Evolutionary conservation across 2,329 filamentous ascomycete species (phyloP).

Genomic region (Aspergillus sp.): DNA sequence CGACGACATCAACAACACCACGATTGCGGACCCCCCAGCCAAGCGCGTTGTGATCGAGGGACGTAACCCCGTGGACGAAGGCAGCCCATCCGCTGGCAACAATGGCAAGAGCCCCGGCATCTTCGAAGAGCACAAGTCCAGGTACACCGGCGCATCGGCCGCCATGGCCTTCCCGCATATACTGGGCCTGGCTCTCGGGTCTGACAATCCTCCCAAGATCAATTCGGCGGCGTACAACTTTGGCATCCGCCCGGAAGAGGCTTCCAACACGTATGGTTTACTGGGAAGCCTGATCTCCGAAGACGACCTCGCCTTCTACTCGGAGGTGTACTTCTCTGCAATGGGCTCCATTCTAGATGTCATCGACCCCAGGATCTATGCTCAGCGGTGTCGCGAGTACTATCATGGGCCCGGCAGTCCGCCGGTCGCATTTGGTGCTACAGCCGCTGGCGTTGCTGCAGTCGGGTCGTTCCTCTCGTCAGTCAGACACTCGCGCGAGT

Average conservation of each 20-base stretch:
- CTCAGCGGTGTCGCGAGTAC: constrained; percentile 29
- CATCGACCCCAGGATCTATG: constrained; percentile 26
- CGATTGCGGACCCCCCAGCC: neutral
- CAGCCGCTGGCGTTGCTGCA: constrained; percentile 29
- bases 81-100: constrained; percentile 13
- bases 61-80: too few relatives aligned
- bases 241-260: constrained; percentile 31
- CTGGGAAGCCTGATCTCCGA: constrained; percentile 26
- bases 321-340: constrained; percentile 23
- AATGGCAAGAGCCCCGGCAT: constrained; percentile 25
- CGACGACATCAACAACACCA: constrained; percentile 10
- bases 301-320: constrained; percentile 24
- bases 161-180: constrained; percentile 33
- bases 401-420: constrained; percentile 20
- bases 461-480: constrained; percentile 31
- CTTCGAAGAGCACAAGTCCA: constrained; percentile 29
- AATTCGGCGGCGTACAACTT: constrained; percentile 32
- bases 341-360: constrained; percentile 24
- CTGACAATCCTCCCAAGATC: constrained; percentile 26
- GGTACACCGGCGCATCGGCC: constrained; percentile 29
- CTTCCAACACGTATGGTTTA: constrained; percentile 23
- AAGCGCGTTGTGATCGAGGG: constrained; percentile 5
- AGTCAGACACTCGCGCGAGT: constrained; percentile 24
- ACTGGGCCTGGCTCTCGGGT: constrained; percentile 26
- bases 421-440: constrained; percentile 24